These are phyloP conservation scores for Parastagonospora avenae DNA, from an alignment of 2,329 filamentous ascomycete species.

Conservation along the genomic window DNA sequence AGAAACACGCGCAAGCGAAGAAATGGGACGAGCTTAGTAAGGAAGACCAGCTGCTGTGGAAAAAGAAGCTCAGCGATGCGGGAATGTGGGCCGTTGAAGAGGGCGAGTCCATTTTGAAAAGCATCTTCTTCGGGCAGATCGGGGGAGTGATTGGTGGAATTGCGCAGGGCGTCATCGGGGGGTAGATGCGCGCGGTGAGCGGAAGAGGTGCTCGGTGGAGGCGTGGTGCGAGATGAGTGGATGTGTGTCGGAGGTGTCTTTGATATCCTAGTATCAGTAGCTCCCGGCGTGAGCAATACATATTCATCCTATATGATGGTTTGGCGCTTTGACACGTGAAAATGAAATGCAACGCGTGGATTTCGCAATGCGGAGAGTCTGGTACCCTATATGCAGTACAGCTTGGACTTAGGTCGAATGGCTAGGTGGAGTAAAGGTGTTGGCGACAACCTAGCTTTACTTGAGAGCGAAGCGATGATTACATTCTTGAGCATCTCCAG, in stretches of 20 bases:
- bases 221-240: constrained; percentile 13
- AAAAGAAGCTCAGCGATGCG: constrained; percentile 67
- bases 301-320: background rate
- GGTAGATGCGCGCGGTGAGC: background rate
- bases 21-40: constrained; percentile 73
- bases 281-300: background rate
- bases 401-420: too few relatives aligned
- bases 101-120: constrained; percentile 76
- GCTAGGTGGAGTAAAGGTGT: too few relatives aligned
- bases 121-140: constrained; percentile 77
- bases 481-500: too few relatives aligned
- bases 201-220: background rate
- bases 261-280: constrained; percentile 5
- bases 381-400: too few relatives aligned
- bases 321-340: constrained; percentile 14
- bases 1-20: constrained; percentile 56
- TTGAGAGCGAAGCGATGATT: too few relatives aligned
- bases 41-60: constrained; percentile 71
- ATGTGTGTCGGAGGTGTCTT: constrained; percentile 10
- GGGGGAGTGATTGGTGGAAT: constrained; percentile 60
- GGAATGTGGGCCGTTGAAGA: constrained; percentile 81
- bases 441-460: too few relatives aligned
- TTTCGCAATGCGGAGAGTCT: too few relatives aligned
- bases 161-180: constrained; percentile 37
- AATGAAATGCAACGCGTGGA: too few relatives aligned